A percentile compares a stretch with the other conserved stretches of the same genome.
These are phyloP conservation scores for Globisporangium megalacanthum DNA, from an alignment of 352 stramenopile species.

Conservation along the genomic window DNA sequence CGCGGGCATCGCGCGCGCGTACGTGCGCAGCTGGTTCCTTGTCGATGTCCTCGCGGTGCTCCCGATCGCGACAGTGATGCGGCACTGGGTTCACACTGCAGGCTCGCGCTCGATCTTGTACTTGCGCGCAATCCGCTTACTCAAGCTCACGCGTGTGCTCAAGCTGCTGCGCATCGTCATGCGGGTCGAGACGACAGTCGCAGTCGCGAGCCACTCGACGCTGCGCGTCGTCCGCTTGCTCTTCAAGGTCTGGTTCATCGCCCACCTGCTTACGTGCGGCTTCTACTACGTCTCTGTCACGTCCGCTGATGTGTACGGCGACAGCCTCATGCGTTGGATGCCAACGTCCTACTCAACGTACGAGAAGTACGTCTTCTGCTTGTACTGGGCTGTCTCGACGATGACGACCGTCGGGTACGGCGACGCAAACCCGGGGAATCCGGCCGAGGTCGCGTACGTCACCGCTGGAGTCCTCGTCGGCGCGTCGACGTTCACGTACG, in stretches of 20 bases:
- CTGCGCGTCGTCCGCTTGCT: constrained; percentile 51
- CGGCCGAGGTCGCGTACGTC: constrained; percentile 51
- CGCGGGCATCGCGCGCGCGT: constrained; percentile 28
- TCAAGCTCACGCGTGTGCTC: constrained; percentile 84
- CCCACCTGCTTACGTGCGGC: constrained; percentile 51
- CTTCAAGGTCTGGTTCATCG: constrained; percentile 58
- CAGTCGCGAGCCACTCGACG: constrained; percentile 39
- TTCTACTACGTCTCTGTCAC: constrained; percentile 54
- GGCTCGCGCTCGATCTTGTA: constrained; percentile 36
- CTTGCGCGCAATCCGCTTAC: constrained; percentile 59
- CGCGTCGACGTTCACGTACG: constrained; percentile 68
- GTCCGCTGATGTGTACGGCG: constrained; percentile 23
- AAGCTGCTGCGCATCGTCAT: constrained; percentile 77
- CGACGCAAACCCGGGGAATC: constrained; percentile 52
- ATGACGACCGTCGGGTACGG: constrained; percentile 82
- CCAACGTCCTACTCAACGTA: constrained; percentile 20
- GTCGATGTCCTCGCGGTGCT: constrained; percentile 67
- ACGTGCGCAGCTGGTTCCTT: constrained; percentile 67
- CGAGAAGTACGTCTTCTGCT: constrained; percentile 63
- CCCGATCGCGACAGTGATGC: constrained; percentile 35
- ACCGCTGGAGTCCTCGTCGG: constrained; percentile 50
- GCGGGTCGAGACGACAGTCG: constrained; percentile 44
- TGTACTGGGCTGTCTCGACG: constrained; percentile 77
- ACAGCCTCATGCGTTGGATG: constrained; percentile 24
- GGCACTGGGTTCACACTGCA: constrained; percentile 1